Evolutionary conservation across 202 grass and related monocot genomes (phyloP).

Genomic region (Hordeum pubiflorum): DNA sequence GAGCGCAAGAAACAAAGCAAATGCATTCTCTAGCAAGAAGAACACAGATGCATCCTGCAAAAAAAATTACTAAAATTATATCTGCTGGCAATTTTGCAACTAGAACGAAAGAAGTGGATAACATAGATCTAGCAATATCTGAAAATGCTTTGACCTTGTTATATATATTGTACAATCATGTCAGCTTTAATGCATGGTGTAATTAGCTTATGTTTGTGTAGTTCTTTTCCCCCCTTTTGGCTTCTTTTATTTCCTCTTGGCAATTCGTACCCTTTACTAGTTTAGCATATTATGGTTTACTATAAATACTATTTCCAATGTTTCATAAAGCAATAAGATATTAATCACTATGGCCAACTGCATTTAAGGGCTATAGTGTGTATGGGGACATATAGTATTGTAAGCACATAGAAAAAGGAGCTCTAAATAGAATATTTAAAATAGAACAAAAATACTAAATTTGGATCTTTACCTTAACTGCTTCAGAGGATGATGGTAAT

Average conservation of each 20-base stretch:
- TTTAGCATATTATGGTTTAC: not conserved
- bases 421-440: not conserved
- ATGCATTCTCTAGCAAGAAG: conserved; percentile 60
- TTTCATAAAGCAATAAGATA: not conserved
- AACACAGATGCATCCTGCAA: conserved; percentile 60
- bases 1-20: conserved; percentile 60
- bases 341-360: not conserved
- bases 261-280: not conserved
- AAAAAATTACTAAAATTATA: not conserved
- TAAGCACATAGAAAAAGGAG: not conserved
- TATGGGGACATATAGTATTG: not conserved
- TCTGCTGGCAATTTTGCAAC: not conserved
- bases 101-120: not conserved
- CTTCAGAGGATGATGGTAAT: conserved; percentile 40
- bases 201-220: not conserved
- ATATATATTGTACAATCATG: not conserved
- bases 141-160: not conserved
- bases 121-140: not conserved
- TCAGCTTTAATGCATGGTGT: no score
- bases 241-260: not conserved
- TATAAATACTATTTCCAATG: not conserved
- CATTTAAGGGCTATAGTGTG: not conserved
- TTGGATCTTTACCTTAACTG: conserved; percentile 48
- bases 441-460: not conserved
- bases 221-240: not conserved